Evolutionary conservation across 2,329 filamentous ascomycete species (phyloP).

Genomic region (Colletotrichum ledebouriae): DNA sequence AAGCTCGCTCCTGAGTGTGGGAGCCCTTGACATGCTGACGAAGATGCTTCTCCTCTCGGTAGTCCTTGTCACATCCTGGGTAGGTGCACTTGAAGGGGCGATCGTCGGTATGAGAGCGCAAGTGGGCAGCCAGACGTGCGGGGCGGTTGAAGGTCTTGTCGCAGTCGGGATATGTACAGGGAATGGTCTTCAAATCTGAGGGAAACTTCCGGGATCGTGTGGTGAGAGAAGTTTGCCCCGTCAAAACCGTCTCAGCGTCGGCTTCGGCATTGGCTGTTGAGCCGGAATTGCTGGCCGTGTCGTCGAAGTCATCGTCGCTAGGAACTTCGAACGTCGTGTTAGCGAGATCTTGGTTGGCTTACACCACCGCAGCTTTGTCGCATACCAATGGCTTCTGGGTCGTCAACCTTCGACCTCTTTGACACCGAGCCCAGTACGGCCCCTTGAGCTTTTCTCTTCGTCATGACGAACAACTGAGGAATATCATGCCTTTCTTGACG

Average conservation of each 20-base stretch:
- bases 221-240: constrained; percentile 40
- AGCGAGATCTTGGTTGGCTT: neutral
- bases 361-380: neutral
- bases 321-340: constrained; percentile 24
- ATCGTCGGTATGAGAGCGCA: constrained; percentile 88
- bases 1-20: constrained; percentile 78
- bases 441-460: constrained; percentile 40
- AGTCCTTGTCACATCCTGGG: constrained; percentile 82
- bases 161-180: constrained; percentile 81
- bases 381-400: constrained; percentile 27
- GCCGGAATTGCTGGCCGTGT: constrained; percentile 40
- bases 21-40: constrained; percentile 87
- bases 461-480: constrained; percentile 32
- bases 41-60: constrained; percentile 88
- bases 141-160: constrained; percentile 89
- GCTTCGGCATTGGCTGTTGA: constrained; percentile 40
- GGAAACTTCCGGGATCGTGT: constrained; percentile 64
- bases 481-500: constrained; percentile 29
- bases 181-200: constrained; percentile 81
- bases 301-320: constrained; percentile 42
- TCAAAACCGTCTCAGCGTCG: constrained; percentile 40
- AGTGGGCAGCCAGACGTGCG: constrained; percentile 81
- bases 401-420: constrained; percentile 32
- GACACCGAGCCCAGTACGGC: neutral
- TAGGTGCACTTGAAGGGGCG: constrained; percentile 82